Base-by-base conservation (phyloP, 805 yeast species). In the Kluyveromyces dobzhanskii region DNA sequence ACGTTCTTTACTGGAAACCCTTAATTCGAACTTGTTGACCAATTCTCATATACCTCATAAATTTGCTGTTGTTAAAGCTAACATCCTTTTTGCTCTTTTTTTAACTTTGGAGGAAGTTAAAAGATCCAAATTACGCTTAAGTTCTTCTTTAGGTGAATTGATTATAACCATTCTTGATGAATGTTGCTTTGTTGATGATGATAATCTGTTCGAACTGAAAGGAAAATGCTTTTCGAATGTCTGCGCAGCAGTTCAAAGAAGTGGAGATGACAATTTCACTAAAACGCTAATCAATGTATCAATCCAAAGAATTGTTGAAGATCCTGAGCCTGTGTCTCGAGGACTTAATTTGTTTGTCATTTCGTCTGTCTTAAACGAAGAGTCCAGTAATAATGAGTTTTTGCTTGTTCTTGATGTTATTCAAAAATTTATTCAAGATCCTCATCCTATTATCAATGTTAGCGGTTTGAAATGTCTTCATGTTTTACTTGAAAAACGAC, bases 381-480 rank as follows among this genome's bases (percentile, higher is more conserved):
- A 59, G 37, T 66, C 67, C 24, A 63, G 72, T 40, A 54, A 62
- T 35, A 53, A 72, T 3, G 71, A 80, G 3, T 65, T 71, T 41
- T 77, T 76, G 26, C 76, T 85, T 4, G 52, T 78, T 2, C 11
- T 27, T 5, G 16, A 27, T 27, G n/a, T 27, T 27, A n/a, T 27
- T 7, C 57, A 70, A 28, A 78, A 83, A 12, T 65, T 90, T 21
- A 57, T 79, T 3, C 63, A 63, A 16, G 97, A 90, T 57, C 88
- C 95, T 0, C 90, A 88, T 54, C 95, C 96, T 0, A 64, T 75
- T 1, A 87, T 92, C 13, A 88, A 85, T 54, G 70, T 75, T 39
- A 80, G 87, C 70, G 69, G 90, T 1, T 56, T 87, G 48, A 72
- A 71, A 34, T 73, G 92, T 0, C 54, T 82, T 31, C 59, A 73